Base-by-base conservation (phyloP, 1,139 yeast genomes). In the Suhomyces bribrorum region DNA sequence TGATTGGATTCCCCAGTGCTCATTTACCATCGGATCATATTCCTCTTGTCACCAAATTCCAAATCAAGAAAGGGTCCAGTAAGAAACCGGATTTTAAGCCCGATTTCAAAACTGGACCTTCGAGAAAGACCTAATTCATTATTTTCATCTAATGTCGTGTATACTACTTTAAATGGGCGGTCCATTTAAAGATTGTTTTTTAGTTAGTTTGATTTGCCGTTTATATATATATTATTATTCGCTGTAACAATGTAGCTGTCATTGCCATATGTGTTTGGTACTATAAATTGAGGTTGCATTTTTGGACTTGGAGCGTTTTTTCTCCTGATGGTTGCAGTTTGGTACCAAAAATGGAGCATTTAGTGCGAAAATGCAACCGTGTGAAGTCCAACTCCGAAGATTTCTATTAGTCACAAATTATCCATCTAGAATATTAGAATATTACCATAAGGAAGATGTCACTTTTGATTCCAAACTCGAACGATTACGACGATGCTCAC, bases 21-120 rank as follows among this genome's bases (percentile, higher is more conserved):
- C 86, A 89, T 59, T 85, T 86, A 66, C 97, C 97, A 25, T 86
- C 96, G 31, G 98, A 92, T 62, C 97, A 92, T 64, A 79, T 90
- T 53, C 92, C 97, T 13, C 69, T 90, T 48, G 77, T 89, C 41
- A 73, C 92, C 20, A 81, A 82, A 59, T 83, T 89, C 53, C 86
- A 81, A 52, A 76, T 88, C 56, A 81, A 81, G 59, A 84, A 80
- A 59, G 49, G 47, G 3, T 38, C 48, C 8, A 45, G 57, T 7
- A 59, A 57, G 48, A 70, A 66, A 46, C 68, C 72, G 31, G 75
- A 75, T 45, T 67, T 72, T 50, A 76, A 73, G 55, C 80, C 77
- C 24, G 81, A 76, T 50, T 76, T 75, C 51, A 75, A 75, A 50
- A 50, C 68, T 29, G 75, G 75, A 8, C 61, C 74, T 29, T 73